Evolutionary conservation across 768 basidiomycete species (phyloP).

Genomic region (Jaapia argillacea): DNA sequence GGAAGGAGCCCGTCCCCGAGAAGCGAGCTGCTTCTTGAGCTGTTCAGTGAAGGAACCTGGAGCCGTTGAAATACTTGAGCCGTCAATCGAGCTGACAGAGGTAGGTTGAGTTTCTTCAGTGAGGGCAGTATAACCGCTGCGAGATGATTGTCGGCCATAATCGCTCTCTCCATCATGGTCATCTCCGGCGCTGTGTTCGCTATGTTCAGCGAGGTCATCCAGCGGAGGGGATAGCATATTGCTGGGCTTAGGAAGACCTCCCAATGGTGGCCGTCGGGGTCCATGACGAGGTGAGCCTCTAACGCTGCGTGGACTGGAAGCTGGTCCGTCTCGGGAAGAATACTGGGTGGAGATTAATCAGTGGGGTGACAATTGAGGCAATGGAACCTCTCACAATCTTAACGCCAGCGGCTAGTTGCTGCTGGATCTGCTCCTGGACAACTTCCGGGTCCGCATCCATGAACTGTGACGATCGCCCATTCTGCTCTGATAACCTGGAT

Average conservation of each 20-base stretch:
- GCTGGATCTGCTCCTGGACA: conserved; percentile 81
- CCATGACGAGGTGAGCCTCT: conserved; percentile 57
- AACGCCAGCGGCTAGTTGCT: conserved; percentile 68
- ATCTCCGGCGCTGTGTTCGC: conserved; percentile 31
- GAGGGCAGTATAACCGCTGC: conserved; percentile 35
- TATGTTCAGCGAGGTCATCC: conserved; percentile 33
- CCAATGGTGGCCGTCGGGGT: conserved; percentile 22
- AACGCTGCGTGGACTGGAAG: conserved; percentile 59
- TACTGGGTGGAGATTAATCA: conserved; percentile 35
- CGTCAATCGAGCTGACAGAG: conserved; percentile 35
- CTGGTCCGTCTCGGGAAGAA: conserved; percentile 43
- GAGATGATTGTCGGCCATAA: conserved; percentile 31
- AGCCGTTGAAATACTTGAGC: conserved; percentile 20
- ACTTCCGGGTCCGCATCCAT: conserved; percentile 83
- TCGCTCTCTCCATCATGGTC: conserved; percentile 49
- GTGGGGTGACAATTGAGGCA: not conserved
- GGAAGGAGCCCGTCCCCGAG: conserved; percentile 33
- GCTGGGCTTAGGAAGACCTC: conserved; percentile 28
- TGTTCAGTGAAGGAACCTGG: conserved; percentile 51
- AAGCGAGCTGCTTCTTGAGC: conserved; percentile 46
- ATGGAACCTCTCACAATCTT: conserved; percentile 41
- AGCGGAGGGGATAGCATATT: conserved; percentile 31
- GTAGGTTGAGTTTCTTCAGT: conserved; percentile 50
- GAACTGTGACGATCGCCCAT: conserved; percentile 67
- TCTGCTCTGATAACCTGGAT: conserved; percentile 31